Evolutionary conservation across 192 early-diverging fungal species (phyloP).

Genomic region (Entomortierella chlamydospora): DNA sequence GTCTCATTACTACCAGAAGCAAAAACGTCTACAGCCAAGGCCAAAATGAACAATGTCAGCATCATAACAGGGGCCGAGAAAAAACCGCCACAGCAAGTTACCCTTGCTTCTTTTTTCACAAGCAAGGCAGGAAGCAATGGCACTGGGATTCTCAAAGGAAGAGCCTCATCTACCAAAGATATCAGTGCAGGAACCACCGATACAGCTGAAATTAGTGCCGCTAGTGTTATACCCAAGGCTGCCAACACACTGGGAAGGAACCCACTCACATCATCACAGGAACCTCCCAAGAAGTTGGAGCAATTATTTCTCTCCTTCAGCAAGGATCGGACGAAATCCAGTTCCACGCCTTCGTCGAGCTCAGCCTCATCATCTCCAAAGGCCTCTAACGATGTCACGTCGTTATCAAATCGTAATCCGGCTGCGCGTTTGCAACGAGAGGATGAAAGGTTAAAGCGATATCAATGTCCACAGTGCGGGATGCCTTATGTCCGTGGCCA

Average conservation of each 20-base stretch:
- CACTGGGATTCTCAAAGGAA: conserved; percentile 39
- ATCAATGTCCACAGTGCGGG: conserved; percentile 56
- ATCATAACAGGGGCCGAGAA: not conserved
- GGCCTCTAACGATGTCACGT: not conserved
- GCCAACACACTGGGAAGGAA: not conserved
- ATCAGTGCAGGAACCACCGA: not conserved
- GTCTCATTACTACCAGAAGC: not conserved
- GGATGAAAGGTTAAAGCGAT: conserved; percentile 31
- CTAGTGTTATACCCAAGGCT: not conserved
- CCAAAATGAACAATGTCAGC: not conserved
- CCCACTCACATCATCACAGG: not conserved
- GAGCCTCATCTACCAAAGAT: not conserved
- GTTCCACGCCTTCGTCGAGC: not conserved
- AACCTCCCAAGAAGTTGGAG: conserved; percentile 33
- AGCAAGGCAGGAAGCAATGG: conserved; percentile 17
- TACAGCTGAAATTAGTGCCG: not conserved
- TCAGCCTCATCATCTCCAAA: not conserved
- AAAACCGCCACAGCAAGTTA: conserved; percentile 15
- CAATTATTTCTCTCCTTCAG: conserved; percentile 41
- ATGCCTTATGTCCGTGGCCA: conserved; percentile 60
- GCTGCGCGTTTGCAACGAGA: conserved; percentile 42
- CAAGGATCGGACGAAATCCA: conserved; percentile 27
- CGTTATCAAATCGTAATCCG: not conserved
- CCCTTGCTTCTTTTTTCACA: conserved; percentile 28
- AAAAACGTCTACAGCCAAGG: not conserved